Base-by-base conservation (phyloP, 805 yeast genomes). In the Saccharomyces eubayanus region DNA sequence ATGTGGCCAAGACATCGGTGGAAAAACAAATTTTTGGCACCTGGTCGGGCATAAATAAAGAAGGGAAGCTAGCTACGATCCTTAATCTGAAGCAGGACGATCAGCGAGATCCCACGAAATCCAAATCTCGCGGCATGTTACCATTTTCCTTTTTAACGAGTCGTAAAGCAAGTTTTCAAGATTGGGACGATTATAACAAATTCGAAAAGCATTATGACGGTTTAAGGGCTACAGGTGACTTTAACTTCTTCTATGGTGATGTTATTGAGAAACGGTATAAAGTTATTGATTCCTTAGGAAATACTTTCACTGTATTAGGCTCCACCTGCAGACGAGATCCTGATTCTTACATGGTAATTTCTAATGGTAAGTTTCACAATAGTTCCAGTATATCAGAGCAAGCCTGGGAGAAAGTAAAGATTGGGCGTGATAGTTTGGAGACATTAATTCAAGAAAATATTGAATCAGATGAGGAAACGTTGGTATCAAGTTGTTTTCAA, bases 31-130 rank as follows among this genome's bases (percentile, higher is more conserved):
- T 83, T 53, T 88, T 81, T 57, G 97, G 99, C 1, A 88, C 97
- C 0, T 94, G 99, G 99, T 80, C 89, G 1, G 97, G 96, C 0
- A 77, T 86, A 1, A 76, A 81, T 45, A 72, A 73, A 30, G 65
- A 60, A 2, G 89, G 89, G 0, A 75, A 77, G 55, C 54, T 91
- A 1, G 87, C 95, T 0, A 86, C 86, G 2, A 75, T 92, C 28
- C 83, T 94, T 16, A 92, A 92, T 65, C 83, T 80, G 40, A 63
- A 60, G 65, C 72, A 87, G 49, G 94, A 86, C 60, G 68, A 70
- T 6, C 53, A 57, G 6, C 62, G 50, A 58, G 56, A 57, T 11
- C n/a, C 54, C 1, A 41, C 36, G 20, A 56, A 55, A 47, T 46
- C 53, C 11, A 52, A 46, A 31, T 78, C 80, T 2, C 68, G 84